Evolutionary conservation across 306 rosid species (phyloP).

Genomic region (Citrullus colocynthis): DNA sequence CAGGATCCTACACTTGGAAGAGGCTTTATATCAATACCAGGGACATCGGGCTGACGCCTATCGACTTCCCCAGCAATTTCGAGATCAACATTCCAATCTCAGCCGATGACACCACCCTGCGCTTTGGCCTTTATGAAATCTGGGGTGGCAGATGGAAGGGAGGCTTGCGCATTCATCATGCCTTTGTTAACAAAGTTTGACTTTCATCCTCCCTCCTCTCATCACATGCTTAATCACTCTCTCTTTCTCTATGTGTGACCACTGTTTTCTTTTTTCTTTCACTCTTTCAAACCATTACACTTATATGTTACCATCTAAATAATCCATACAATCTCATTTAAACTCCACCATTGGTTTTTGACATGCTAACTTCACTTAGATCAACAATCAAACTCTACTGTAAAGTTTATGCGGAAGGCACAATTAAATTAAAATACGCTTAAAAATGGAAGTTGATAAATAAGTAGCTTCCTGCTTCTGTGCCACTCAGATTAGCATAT

Average conservation of each 20-base stretch:
- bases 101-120: neutral
- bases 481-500: constrained; percentile 3
- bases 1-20: neutral
- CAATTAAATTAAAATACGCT: neutral
- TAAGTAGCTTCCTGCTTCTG: neutral
- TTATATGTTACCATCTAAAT: neutral
- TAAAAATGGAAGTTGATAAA: neutral
- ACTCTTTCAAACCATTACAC: neutral
- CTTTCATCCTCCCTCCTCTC: neutral
- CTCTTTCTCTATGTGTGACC: neutral
- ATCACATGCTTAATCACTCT: neutral
- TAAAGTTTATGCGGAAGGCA: neutral
- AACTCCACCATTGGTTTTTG: neutral
- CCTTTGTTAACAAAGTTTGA: neutral
- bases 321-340: neutral
- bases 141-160: constrained; percentile 6
- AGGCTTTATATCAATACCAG: neutral
- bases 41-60: neutral
- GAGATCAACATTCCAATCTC: neutral
- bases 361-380: neutral
- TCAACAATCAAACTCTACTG: neutral
- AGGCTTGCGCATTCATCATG: neutral
- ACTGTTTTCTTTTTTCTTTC: neutral
- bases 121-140: constrained; percentile 2
- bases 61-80: neutral